Base-by-base conservation (phyloP, 352 stramenopile species). In the Phytophthora pisi region DNA sequence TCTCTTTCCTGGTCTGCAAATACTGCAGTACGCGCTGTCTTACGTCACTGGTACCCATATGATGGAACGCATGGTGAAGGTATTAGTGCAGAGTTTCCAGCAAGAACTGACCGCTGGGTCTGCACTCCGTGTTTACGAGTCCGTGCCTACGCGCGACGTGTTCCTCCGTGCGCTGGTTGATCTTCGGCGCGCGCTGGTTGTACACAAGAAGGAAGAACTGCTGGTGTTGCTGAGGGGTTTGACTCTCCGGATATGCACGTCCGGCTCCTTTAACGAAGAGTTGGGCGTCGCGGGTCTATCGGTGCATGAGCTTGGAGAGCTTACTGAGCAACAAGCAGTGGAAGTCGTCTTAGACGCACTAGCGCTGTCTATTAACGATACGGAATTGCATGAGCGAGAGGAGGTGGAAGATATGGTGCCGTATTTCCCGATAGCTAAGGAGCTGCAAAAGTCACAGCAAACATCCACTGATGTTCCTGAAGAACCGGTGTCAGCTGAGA, bases 91-190 rank as follows among this genome's bases (percentile, higher is more conserved):
- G 16, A 88, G 74, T 42, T 93, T 93, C 38, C 82, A 93, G 70
- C 88, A 96, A 66, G 84, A 96, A 57, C 69, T 96, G 63, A 86
- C 84, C 0, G 57, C 77, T 5, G 78, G 83, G 9, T 78, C 86
- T n/a, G 77, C 72, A 3, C 64, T 96, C 23, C 77, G 78, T 1
- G 77, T 96, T 3, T 91, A 90, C 34, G 88, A 94, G 28, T 74
- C 75, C 10, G 61, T 91, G 26, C 73, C 79, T 18, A 90, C 82
- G 8, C 86, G 87, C 36, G 82, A 94, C 8, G 82, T 96, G 4
- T 91, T 95, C n/a, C 75, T 95, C 5, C 79, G 77, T 45, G 86
- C 86, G 3, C 68, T 96, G 28, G 81, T 90, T 0, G 89, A 85
- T 57, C 71, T 96, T 31, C 84, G 84, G 5, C 82, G 82, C 2